Evolutionary conservation across 2,329 filamentous ascomycete genomes (phyloP), one percentile per base, ranked within the genome.

Genomic region (Xylaria sp.): DNA sequence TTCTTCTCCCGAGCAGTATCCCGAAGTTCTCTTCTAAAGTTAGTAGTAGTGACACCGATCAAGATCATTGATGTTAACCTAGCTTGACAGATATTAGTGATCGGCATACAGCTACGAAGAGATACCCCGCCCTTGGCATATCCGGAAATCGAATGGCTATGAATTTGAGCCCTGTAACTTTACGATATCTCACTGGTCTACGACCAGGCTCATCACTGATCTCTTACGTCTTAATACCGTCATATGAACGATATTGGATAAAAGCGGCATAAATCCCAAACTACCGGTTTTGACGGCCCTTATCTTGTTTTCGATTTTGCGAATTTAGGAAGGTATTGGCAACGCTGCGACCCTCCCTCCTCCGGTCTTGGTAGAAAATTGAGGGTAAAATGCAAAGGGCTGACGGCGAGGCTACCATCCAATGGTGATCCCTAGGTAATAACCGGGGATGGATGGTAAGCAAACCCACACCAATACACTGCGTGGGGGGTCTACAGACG

Each of bases 371-470:
- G 61, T 54, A 49, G 25, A 38, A 17, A 36, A 33, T 38, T 42
- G 15, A 42, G 33, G 22, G 11, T 33, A 36, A 39, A 33, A 4
- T 5, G 22, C 42, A 51, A 47, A 55, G 31, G 56, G 60, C 60
- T 62, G 60, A 62, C 11, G 60, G 50, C 31, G 29, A 62, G 60
- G 60, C 60, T 63, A 36, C 53, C 17, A 49, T 50, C 25, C 33
- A 44, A 44, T 44, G 22, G 33, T 50, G 39, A 38, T n/a, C n/a
- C n/a, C n/a, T n/a, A n/a, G n/a, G n/a, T 17, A 53, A 42, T 27
- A 31, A 47, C 39, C 15, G 27, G 42, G n/a, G n/a, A 20, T 39
- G 7, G 31, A 6, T 36, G 31, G 20, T 39, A 22, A 25, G 20
- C 13, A 38, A 56, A 63, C 51, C 39, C 53, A 38, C 42, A 33